These are phyloP conservation scores for Annona cherimola DNA, from an alignment of 164 flowering plant species.

Conservation along the genomic window DNA sequence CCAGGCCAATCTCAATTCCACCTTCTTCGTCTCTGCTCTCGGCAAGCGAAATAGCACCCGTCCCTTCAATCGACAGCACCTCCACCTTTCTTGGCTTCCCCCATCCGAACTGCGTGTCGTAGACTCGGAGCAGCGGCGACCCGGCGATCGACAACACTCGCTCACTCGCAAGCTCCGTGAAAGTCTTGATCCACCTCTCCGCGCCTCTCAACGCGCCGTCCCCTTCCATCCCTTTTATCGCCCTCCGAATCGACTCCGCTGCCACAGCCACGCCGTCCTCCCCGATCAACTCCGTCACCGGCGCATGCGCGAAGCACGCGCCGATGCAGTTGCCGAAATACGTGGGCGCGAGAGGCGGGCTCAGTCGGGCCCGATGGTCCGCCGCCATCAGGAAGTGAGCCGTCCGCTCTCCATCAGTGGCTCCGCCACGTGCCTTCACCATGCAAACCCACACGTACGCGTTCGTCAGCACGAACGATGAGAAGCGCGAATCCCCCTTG, in stretches of 20 bases:
- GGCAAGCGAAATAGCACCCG: conserved; percentile 5
- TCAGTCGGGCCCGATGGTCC: conserved; percentile 27
- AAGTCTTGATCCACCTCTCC: neutral
- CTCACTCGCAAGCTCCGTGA: neutral
- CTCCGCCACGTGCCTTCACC: conserved; percentile 14
- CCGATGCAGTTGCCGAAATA: conserved; percentile 55
- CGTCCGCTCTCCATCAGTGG: neutral
- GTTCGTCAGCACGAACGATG: conserved; percentile 27
- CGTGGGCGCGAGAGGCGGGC: conserved; percentile 24
- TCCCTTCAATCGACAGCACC: conserved; percentile 4
- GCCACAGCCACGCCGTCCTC: conserved; percentile 29
- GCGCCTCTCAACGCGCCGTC: conserved; percentile 1
- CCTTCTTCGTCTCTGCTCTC: conserved; percentile 12
- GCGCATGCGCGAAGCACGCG: neutral
- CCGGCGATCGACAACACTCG: conserved; percentile 7
- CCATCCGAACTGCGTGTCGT: conserved; percentile 13
- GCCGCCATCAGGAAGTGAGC: conserved; percentile 23
- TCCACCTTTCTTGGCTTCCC: conserved; percentile 11
- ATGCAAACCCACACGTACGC: conserved; percentile 42
- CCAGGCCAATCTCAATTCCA: conserved; percentile 9
- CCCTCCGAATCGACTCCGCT: conserved; percentile 19
- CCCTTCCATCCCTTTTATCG: conserved; percentile 13
- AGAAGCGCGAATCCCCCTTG: neutral
- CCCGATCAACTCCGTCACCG: conserved; percentile 14
- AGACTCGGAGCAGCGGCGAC: conserved; percentile 7